These are phyloP conservation scores for Limnanthes douglasii DNA, from an alignment of 345 rosid species.

Conservation along the genomic window DNA sequence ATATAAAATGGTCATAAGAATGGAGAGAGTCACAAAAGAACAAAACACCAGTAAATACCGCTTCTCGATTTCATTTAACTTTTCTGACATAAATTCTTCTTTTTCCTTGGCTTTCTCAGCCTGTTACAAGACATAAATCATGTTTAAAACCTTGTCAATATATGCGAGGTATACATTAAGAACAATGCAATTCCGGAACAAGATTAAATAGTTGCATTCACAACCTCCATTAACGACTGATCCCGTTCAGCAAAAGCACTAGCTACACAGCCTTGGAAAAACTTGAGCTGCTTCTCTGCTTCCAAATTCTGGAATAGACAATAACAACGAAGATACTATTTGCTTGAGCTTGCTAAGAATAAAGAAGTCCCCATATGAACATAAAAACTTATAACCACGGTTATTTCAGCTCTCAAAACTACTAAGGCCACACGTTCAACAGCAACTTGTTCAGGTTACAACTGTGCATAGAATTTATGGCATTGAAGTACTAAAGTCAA, in stretches of 20 bases:
- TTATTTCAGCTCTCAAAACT: too few relatives aligned
- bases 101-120: slow-evolving; percentile 96
- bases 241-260: slow-evolving; percentile 98
- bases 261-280: slow-evolving; percentile 93
- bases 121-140: slow-evolving; percentile 24
- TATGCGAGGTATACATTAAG: too few relatives aligned
- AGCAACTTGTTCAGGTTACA: too few relatives aligned
- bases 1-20: too few relatives aligned
- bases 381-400: too few relatives aligned
- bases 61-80: slow-evolving; percentile 36
- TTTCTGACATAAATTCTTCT: slow-evolving; percentile 55
- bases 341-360: too few relatives aligned
- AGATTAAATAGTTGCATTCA: slow-evolving; percentile 5
- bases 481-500: too few relatives aligned
- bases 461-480: too few relatives aligned
- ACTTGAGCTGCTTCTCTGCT: slow-evolving; percentile 85
- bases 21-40: slow-evolving; percentile 6
- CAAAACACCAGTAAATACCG: slow-evolving; percentile 35
- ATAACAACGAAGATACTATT: slow-evolving; percentile 4
- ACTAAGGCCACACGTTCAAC: too few relatives aligned
- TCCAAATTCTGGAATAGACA: slow-evolving; percentile 55
- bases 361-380: too few relatives aligned
- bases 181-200: background rate
- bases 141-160: slow-evolving; percentile 1
- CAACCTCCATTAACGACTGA: slow-evolving; percentile 86